A percentile compares a stretch with the other conserved stretches of the same genome.
Evolutionary conservation across 345 rosid genomes (phyloP).

Genomic region (Isatis tinctoria): DNA sequence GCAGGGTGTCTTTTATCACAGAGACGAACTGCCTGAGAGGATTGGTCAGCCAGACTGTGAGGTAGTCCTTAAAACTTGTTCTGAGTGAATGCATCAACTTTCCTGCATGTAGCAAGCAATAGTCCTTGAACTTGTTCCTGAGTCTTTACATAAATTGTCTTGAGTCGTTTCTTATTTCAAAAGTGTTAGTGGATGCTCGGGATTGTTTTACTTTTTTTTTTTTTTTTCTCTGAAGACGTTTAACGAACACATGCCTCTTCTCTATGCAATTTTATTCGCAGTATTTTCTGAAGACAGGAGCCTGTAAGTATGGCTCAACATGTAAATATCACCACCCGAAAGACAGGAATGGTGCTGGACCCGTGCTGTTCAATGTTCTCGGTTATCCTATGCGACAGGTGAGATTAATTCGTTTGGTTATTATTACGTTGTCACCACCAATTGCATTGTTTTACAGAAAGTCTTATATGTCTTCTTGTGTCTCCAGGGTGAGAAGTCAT

Average conservation of each 20-base stretch:
- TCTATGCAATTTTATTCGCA: constrained; percentile 28
- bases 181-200: constrained; percentile 5
- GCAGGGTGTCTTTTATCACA: constrained; percentile 43
- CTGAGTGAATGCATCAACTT: background rate
- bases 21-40: constrained; percentile 68
- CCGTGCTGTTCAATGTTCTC: constrained; percentile 54
- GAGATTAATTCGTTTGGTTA: background rate
- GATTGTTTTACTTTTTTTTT: background rate
- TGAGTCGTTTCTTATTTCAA: background rate
- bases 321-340: constrained; percentile 90
- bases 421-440: background rate
- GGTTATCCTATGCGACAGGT: constrained; percentile 88
- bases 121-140: background rate
- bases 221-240: background rate
- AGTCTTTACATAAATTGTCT: background rate
- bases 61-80: constrained; percentile 31
- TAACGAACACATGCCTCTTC: constrained; percentile 7
- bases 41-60: constrained; percentile 76
- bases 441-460: background rate
- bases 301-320: constrained; percentile 76
- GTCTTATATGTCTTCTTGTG: background rate
- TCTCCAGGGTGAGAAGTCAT: constrained; percentile 68
- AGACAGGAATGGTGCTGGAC: constrained; percentile 86
- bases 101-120: background rate
- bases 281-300: constrained; percentile 81